A percentile compares a stretch with the other conserved stretches of the same genome.
Conservation (phyloP, 441 rosid species). For the Erodium trifolium region DNA sequence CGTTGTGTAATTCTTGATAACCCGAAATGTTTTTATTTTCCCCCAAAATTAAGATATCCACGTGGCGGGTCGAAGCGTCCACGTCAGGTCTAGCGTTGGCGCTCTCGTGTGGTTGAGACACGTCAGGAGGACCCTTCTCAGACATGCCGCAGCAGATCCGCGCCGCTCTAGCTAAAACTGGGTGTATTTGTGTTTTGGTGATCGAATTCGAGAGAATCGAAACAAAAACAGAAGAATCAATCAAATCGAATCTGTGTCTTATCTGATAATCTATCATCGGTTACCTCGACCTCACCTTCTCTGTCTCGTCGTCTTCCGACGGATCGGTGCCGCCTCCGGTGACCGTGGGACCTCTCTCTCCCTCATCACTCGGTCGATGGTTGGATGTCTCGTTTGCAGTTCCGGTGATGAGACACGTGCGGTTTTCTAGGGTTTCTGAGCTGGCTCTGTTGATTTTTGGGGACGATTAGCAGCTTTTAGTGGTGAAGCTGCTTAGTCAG, state of each 20-base stretch:
- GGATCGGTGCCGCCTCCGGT: not conserved
- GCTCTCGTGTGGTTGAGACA: not conserved
- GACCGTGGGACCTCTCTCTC: not conserved
- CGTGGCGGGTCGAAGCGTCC: not conserved
- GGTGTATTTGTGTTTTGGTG: not conserved
- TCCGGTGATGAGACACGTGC: not conserved
- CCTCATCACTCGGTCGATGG: not conserved
- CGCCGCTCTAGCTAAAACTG: not conserved
- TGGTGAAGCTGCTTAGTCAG: not conserved
- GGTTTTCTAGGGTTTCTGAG: slow-evolving; percentile 8
- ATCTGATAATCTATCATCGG: not conserved
- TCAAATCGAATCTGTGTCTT: slow-evolving; percentile 7
- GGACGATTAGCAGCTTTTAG: not conserved
- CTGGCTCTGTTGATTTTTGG: not conserved
- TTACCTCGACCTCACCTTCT: too few relatives aligned
- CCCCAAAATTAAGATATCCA: not conserved
- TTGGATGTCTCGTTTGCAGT: not conserved
- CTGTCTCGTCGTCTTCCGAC: too few relatives aligned
- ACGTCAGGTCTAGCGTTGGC: not conserved
- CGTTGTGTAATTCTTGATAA: not conserved
- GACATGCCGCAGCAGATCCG: slow-evolving; percentile 1
- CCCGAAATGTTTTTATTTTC: not conserved
- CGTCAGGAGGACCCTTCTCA: not conserved
- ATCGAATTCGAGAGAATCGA: slow-evolving; percentile 5
- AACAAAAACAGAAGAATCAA: not conserved